phyloP scores from a whole-genome alignment of 805 yeast species.

The Kodamaea lidongshanica region DNA sequence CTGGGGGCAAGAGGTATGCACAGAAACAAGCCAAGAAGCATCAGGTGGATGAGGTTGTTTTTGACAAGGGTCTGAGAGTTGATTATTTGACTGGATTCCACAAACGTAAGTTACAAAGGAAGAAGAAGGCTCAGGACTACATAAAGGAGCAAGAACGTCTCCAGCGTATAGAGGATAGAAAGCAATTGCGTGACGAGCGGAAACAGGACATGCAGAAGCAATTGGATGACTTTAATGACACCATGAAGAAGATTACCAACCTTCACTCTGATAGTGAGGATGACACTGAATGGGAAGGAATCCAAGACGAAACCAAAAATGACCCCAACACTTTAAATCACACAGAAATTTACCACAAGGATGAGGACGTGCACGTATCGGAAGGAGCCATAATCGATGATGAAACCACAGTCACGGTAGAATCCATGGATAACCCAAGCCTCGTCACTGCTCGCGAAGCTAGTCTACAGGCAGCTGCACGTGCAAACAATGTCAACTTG shows the following conservation, averaged over 20 bases:
- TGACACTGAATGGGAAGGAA: slow-evolving; percentile 6
- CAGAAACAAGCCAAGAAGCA: slow-evolving; percentile 58
- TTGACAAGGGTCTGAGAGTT: slow-evolving; percentile 70
- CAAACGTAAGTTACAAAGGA: slow-evolving; percentile 82
- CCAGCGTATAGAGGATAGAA: slow-evolving; percentile 70
- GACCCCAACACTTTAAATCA: slow-evolving; percentile 10
- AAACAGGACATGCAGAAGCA: slow-evolving; percentile 60
- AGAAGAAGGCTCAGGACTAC: slow-evolving; percentile 75
- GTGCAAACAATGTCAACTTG: slow-evolving; percentile 66
- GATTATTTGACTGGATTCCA: slow-evolving; percentile 94
- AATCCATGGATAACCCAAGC: slow-evolving; percentile 46
- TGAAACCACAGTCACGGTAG: slow-evolving; percentile 49
- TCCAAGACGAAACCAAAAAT: slow-evolving; percentile 7
- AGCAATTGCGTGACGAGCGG: slow-evolving; percentile 63
- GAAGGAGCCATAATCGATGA: slow-evolving; percentile 39
- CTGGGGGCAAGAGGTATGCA: slow-evolving; percentile 79
- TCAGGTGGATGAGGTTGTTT: slow-evolving; percentile 77
- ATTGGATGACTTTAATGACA: slow-evolving; percentile 50
- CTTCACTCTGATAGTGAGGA: slow-evolving; percentile 6
- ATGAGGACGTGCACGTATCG: slow-evolving; percentile 15
- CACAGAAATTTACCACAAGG: slow-evolving; percentile 28
- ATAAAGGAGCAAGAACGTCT: slow-evolving; percentile 72
- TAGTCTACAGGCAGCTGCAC: slow-evolving; percentile 42
- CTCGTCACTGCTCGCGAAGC: slow-evolving; percentile 26
- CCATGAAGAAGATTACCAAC: slow-evolving; percentile 22